Percentiles rank a stretch among this genome's conserved stretches.
Evolutionary conservation across 140 eudicot species (phyloP).

Genomic region (Bidens hawaiensis): DNA sequence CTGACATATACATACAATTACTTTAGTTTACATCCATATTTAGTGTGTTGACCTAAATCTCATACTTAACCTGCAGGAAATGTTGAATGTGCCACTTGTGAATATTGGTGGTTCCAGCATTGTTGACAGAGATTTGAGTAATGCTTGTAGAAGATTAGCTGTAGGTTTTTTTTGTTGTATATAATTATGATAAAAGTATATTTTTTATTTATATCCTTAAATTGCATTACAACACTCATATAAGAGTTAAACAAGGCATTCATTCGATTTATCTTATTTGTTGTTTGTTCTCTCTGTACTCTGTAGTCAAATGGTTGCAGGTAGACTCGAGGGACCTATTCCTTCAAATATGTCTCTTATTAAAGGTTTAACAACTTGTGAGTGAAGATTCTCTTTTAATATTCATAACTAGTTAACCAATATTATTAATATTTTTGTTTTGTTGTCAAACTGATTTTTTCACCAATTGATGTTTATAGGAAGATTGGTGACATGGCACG

Average conservation of each 20-base stretch:
- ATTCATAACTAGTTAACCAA: background rate
- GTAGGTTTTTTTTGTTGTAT: no score
- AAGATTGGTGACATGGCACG: constrained; percentile 69
- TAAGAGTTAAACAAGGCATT: background rate
- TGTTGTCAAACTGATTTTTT: background rate
- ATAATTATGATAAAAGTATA: no score
- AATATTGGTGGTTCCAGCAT: no score
- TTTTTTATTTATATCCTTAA: background rate
- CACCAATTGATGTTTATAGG: constrained; percentile 35
- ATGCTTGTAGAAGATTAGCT: no score
- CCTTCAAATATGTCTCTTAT: constrained; percentile 65
- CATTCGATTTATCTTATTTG: background rate
- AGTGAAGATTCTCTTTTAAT: constrained; percentile 22
- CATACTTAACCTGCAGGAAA: no score
- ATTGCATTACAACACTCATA: background rate
- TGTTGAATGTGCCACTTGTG: no score
- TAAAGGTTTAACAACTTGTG: constrained; percentile 49
- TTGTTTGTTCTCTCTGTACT: constrained; percentile 1
- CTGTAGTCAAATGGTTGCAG: constrained; percentile 61
- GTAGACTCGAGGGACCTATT: constrained; percentile 78
- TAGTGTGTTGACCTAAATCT: no score
- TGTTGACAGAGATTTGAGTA: no score
- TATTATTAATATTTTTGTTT: background rate
- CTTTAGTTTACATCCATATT: no score
- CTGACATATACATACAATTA: no score